These are phyloP conservation scores for Plasmodium coatneyi DNA, from an alignment of 169 alveolate species.

Conservation along the genomic window DNA sequence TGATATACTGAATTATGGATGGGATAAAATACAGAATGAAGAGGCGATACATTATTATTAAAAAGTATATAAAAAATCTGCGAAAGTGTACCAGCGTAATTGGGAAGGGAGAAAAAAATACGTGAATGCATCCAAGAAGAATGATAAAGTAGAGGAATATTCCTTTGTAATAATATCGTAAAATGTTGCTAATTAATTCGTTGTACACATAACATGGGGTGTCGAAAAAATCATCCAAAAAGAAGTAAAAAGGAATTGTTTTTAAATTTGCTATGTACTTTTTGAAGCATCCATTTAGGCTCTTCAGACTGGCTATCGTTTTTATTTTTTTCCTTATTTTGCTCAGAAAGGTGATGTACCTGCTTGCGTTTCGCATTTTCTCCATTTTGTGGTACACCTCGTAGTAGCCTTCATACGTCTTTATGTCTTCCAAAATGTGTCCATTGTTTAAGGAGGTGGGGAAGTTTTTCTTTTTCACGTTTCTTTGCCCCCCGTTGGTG, in stretches of 20 bases:
- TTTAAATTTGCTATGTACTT: conserved; percentile 58
- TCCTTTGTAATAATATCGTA: conserved; percentile 70
- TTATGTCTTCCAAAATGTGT: neutral
- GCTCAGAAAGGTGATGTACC: conserved; percentile 1
- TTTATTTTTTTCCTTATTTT: conserved; percentile 38
- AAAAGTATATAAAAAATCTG: conserved; percentile 64
- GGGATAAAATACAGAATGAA: conserved; percentile 73
- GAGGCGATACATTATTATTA: conserved; percentile 72
- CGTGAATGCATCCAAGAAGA: conserved; percentile 73
- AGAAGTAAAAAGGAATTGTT: conserved; percentile 58
- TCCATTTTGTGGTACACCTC: conserved; percentile 12
- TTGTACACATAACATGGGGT: conserved; percentile 74
- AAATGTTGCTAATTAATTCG: conserved; percentile 45
- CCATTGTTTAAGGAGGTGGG: neutral
- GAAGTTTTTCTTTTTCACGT: neutral
- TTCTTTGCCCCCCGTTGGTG: neutral
- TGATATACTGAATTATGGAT: conserved; percentile 72
- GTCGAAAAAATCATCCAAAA: conserved; percentile 37
- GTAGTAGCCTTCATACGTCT: conserved; percentile 41
- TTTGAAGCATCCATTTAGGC: conserved; percentile 56
- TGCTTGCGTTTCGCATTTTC: conserved; percentile 1
- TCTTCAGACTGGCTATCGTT: conserved; percentile 37
- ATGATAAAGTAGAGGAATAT: conserved; percentile 57
- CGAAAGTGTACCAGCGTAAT: conserved; percentile 74
- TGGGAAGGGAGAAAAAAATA: conserved; percentile 74